A percentile compares a stretch with the other conserved stretches of the same genome.
phyloP scores from a whole-genome alignment of 2,329 filamentous ascomycete species.

The Parafenestella ontariensis region DNA sequence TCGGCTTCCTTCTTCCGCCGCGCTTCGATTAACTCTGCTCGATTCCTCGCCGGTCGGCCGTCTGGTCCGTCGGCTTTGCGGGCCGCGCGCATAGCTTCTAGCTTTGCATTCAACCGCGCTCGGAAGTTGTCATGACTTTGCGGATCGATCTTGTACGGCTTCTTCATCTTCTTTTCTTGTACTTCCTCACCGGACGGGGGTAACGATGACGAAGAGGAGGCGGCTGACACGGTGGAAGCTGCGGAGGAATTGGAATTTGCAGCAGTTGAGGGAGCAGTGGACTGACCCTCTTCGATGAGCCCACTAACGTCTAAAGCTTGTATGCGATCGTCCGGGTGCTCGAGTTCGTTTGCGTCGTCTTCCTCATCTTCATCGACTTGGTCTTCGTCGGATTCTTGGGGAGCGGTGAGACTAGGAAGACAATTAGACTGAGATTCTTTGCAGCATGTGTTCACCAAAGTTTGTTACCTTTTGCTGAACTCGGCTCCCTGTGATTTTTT shows the following conservation, averaged over 20 bases:
- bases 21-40: constrained; percentile 90
- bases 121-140: constrained; percentile 75
- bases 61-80: constrained; percentile 87
- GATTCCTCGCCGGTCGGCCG: constrained; percentile 80
- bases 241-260: constrained; percentile 49
- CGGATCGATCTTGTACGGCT: constrained; percentile 41
- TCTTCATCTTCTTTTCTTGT: constrained; percentile 39
- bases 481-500: constrained; percentile 41
- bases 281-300: constrained; percentile 45
- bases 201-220: constrained; percentile 58
- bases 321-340: constrained; percentile 41
- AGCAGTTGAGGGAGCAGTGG: constrained; percentile 42
- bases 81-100: constrained; percentile 82
- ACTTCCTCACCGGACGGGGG: constrained; percentile 39
- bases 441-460: not conserved
- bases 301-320: constrained; percentile 47
- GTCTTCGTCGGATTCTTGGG: constrained; percentile 33
- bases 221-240: constrained; percentile 50
- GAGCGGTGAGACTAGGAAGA: constrained; percentile 21
- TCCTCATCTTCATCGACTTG: constrained; percentile 33
- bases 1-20: constrained; percentile 86
- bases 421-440: not conserved
- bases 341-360: constrained; percentile 30
- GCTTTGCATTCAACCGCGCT: constrained; percentile 79
- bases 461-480: constrained; percentile 22